Evolutionary conservation across 306 rosid genomes (phyloP).

Genomic region (Castanopsis chinensis): DNA sequence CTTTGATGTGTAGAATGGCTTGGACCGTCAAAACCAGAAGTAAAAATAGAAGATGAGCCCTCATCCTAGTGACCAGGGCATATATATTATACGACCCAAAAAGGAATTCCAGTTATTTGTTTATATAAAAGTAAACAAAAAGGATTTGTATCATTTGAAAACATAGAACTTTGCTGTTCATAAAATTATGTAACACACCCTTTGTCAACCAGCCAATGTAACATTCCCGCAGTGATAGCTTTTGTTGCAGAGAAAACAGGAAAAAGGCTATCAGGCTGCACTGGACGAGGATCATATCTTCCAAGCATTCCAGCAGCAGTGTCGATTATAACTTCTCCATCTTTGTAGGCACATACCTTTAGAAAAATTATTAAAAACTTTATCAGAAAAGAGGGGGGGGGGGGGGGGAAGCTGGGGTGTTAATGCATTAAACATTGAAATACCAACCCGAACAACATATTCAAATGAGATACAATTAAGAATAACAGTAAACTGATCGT

Average conservation of each 20-base stretch:
- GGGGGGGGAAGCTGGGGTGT: slow-evolving; percentile 4
- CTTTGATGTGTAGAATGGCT: not conserved
- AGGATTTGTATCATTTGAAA: not conserved
- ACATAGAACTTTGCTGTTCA: not conserved
- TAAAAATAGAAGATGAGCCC: not conserved
- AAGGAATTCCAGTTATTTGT: too few species aligned
- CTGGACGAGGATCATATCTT: slow-evolving; percentile 99
- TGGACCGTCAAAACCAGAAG: not conserved
- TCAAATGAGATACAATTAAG: not conserved
- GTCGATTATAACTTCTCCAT: slow-evolving; percentile 91
- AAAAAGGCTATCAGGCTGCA: slow-evolving; percentile 90
- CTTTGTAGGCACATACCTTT: slow-evolving; percentile 98
- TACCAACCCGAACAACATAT: not conserved
- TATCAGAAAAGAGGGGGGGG: slow-evolving; percentile 7
- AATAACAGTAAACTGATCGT: not conserved
- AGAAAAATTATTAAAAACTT: slow-evolving; percentile 21
- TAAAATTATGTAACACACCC: slow-evolving; percentile 51
- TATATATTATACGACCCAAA: too few species aligned
- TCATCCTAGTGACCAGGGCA: too few species aligned
- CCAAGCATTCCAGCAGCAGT: slow-evolving; percentile 99
- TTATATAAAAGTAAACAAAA: too few species aligned
- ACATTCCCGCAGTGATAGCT: slow-evolving; percentile 93
- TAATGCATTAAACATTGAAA: not conserved
- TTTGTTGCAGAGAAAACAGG: slow-evolving; percentile 92
- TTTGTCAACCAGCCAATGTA: slow-evolving; percentile 95